Evolutionary conservation across 2,329 filamentous ascomycete genomes (phyloP).

Genomic region (Chalaropsis ovoidea): DNA sequence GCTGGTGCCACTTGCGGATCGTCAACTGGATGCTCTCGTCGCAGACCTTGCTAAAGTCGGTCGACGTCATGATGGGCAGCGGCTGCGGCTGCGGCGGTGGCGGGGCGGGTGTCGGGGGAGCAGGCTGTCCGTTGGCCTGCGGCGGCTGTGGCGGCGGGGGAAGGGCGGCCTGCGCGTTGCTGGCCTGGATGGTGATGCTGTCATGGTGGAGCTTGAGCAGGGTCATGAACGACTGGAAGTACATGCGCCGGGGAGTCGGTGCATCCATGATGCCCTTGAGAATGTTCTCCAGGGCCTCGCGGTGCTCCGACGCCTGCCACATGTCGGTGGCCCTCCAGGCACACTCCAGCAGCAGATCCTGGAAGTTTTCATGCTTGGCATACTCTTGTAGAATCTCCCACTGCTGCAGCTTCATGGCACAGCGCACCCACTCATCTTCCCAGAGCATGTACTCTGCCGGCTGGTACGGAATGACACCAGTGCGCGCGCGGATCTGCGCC

Average conservation of each 20-base stretch:
- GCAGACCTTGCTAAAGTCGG: slow-evolving; percentile 79
- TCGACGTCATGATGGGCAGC: slow-evolving; percentile 32
- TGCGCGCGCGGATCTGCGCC: slow-evolving; percentile 93
- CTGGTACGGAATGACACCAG: slow-evolving; percentile 90
- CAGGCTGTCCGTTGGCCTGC: slow-evolving; percentile 15
- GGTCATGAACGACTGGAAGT: slow-evolving; percentile 98
- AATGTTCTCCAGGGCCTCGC: slow-evolving; percentile 80
- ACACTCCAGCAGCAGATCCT: slow-evolving; percentile 87
- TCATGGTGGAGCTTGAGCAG: slow-evolving; percentile 71
- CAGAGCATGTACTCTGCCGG: slow-evolving; percentile 97
- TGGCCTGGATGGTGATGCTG: slow-evolving; percentile 18
- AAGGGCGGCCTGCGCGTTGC: slow-evolving; percentile 62
- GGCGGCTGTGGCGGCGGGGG: neutral
- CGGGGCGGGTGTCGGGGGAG: slow-evolving; percentile 2
- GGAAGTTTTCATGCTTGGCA: slow-evolving; percentile 96
- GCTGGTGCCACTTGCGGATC: slow-evolving; percentile 96
- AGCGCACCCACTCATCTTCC: slow-evolving; percentile 98
- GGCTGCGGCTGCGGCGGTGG: slow-evolving; percentile 10
- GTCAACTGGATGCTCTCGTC: slow-evolving; percentile 96
- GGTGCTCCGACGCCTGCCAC: slow-evolving; percentile 77
- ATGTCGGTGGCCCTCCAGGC: slow-evolving; percentile 93
- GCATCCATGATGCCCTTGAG: slow-evolving; percentile 98
- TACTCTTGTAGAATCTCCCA: slow-evolving; percentile 98
- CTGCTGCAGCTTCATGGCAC: slow-evolving; percentile 94
- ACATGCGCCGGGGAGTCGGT: slow-evolving; percentile 81